Conservation (phyloP, 2,329 filamentous ascomycete species). For the Alternaria triticimaculans region DNA sequence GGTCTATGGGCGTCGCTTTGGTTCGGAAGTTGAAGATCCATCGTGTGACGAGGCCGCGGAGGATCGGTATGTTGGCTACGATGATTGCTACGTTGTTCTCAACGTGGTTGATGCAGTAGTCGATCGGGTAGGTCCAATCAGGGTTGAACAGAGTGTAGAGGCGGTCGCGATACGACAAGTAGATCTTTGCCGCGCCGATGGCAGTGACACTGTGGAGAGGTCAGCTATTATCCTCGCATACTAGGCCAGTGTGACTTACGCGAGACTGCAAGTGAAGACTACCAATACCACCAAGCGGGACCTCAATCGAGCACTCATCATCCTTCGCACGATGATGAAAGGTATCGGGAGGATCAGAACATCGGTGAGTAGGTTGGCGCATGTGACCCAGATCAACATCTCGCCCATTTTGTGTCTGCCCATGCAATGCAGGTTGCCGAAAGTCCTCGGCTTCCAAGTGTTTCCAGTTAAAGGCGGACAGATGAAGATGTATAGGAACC, state of each 20-base stretch:
- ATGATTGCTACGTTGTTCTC: slow-evolving; percentile 53
- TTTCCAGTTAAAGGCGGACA: slow-evolving; percentile 50
- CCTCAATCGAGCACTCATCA: slow-evolving; percentile 50
- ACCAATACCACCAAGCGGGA: slow-evolving; percentile 48
- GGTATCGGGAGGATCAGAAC: slow-evolving; percentile 51
- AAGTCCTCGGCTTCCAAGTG: slow-evolving; percentile 48
- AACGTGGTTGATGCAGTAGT: slow-evolving; percentile 51
- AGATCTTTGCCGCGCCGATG: slow-evolving; percentile 51
- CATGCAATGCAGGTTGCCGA: slow-evolving; percentile 49
- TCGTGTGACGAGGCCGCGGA: slow-evolving; percentile 50
- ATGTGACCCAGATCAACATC: slow-evolving; percentile 51
- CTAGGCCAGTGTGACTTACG: slow-evolving; percentile 28
- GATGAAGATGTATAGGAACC: slow-evolving; percentile 49
- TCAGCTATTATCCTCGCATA: slow-evolving; percentile 3
- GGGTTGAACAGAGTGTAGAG: slow-evolving; percentile 44
- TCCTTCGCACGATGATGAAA: slow-evolving; percentile 49
- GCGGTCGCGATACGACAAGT: slow-evolving; percentile 50
- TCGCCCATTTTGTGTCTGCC: slow-evolving; percentile 47
- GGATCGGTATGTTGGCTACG: slow-evolving; percentile 50
- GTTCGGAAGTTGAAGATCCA: slow-evolving; percentile 50
- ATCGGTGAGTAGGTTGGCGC: slow-evolving; percentile 51
- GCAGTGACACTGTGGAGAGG: slow-evolving; percentile 41
- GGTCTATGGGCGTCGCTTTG: slow-evolving; percentile 43
- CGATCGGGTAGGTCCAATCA: slow-evolving; percentile 52
- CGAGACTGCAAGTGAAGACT: slow-evolving; percentile 50